Conservation (phyloP, 1,284 basidiomycete species). For the Cystobasidium slooffiae region DNA sequence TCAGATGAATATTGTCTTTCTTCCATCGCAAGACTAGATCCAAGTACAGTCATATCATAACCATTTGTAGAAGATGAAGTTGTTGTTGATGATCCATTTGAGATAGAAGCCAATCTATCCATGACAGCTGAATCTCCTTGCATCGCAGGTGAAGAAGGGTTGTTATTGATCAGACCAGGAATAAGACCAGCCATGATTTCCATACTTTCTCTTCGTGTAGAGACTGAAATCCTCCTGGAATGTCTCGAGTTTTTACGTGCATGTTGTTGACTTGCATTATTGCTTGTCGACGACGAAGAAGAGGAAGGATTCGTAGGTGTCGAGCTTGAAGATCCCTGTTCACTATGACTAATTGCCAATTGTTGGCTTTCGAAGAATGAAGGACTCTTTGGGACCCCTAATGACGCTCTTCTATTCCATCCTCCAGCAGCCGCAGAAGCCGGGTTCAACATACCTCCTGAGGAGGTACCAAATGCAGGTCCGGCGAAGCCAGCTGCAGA, state of each 20-base stretch:
- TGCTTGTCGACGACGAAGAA: background rate
- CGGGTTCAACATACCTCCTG: slow-evolving; percentile 9
- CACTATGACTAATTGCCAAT: background rate
- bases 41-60: slow-evolving; percentile 8
- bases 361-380: slow-evolving; percentile 30
- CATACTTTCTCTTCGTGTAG: slow-evolving; percentile 53
- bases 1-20: slow-evolving; percentile 14
- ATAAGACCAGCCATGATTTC: slow-evolving; percentile 51
- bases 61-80: background rate
- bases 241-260: slow-evolving; percentile 51
- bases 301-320: background rate
- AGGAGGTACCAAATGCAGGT: background rate
- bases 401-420: slow-evolving; percentile 20
- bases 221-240: slow-evolving; percentile 48
- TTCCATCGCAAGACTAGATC: slow-evolving; percentile 17
- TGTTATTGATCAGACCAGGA: slow-evolving; percentile 25
- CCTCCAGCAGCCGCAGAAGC: background rate
- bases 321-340: background rate
- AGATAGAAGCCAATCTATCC: slow-evolving; percentile 16
- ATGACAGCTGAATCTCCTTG: slow-evolving; percentile 5
- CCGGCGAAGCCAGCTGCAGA: background rate
- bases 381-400: slow-evolving; percentile 24
- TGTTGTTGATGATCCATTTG: background rate
- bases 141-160: slow-evolving; percentile 36
- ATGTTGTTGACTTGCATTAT: slow-evolving; percentile 39